Evolutionary conservation across 2,329 filamentous ascomycete species (phyloP), one percentile per base, ranked within the genome.

Genomic region (Exserohilum turcica): DNA sequence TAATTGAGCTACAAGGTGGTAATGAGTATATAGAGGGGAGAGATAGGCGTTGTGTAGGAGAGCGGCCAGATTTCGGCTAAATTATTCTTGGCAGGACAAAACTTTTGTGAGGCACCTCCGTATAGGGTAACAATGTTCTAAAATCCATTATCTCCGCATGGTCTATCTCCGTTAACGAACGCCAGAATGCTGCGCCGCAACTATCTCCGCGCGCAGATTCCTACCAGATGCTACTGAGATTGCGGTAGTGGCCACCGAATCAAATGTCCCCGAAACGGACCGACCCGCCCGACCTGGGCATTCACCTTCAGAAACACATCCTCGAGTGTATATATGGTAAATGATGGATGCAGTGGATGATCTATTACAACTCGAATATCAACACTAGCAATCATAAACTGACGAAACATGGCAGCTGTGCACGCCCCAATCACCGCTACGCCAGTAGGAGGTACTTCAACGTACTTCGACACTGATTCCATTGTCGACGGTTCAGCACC

Each of bases 261-360:
- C 40, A 32, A 43, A 43, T 43, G 40, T 43, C 28, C 27, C 40
- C 40, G 40, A 43, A 43, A 43, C 29, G 16, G 40, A 33, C 40
- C 40, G 40, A 43, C 10, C 13, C 10, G 29, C 29, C 40, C 40
- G 16, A 33, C 29, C 10, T 43, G 1, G 8, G 5, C n/a, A n/a
- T 40, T 18, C 8, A 1, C 18, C n/a, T 13, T 21, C 31, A 33
- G 12, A 18, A 27, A 27, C 2, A 18, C 7, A 16, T 6, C 5
- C 5, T 15, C 12, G 12, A 6, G 3, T 27, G 19, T 35, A 44
- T 35, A 44, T 44, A 43, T 44, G 18, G 24, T 35, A 29, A 18
- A 24, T 16, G 3, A 12, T 8, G 3, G 33, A 13, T 15, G 4
- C 18, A 9, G 8, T 6, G 7, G 24, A 12, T 29, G 33, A 16